Base-by-base conservation (phyloP, 495 filamentous ascomycete genomes). In the Daldinia grandis region DNA sequence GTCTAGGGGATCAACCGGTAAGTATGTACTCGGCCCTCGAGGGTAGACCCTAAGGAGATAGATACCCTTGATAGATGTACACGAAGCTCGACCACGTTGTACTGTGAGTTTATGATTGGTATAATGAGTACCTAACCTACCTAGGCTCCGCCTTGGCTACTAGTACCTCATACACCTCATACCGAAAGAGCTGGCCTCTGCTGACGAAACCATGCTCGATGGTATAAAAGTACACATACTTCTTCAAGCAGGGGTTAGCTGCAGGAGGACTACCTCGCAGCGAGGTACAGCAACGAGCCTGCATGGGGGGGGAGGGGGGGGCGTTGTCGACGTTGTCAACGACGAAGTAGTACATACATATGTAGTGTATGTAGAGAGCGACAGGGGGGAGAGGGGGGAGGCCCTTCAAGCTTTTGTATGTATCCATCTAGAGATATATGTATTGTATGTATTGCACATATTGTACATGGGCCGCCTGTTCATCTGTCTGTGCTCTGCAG, bases 1-100 rank as follows among this genome's bases (percentile, higher is more conserved):
- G 57, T 65, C 61, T 73, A 60, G 68, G 65, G 70, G 70, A 69
- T 73, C 65, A 73, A 69, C 70, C 65, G 65, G 65, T 69, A 69
- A 40, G 70, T 73, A 69, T 49, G 70, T 73, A 73, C 70, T 73
- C 70, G 70, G 63, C 65, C 70, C 69, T 72, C 69, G 60, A 72
- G 69, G 69, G 64, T 72, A 68, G 58, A 49, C 47, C 62, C 44
- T 58, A 53, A 62, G 57, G 62, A 44, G 56, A 61, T 69, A 62
- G 69, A 61, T 73, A 73, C 65, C 40, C 61, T 69, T 37, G 61
- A 64, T 27, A 57, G 59, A 68, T 68, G 65, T 69, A 73, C 68
- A 73, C 70, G 65, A 69, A 73, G 57, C 60, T 69, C 50, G 62
- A 58, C 65, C 61, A 53, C 37, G 65, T 73, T 73, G 70, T 73